Base-by-base conservation (phyloP, 2,329 filamentous ascomycete species). In the Cordyceps cateniannulata region DNA sequence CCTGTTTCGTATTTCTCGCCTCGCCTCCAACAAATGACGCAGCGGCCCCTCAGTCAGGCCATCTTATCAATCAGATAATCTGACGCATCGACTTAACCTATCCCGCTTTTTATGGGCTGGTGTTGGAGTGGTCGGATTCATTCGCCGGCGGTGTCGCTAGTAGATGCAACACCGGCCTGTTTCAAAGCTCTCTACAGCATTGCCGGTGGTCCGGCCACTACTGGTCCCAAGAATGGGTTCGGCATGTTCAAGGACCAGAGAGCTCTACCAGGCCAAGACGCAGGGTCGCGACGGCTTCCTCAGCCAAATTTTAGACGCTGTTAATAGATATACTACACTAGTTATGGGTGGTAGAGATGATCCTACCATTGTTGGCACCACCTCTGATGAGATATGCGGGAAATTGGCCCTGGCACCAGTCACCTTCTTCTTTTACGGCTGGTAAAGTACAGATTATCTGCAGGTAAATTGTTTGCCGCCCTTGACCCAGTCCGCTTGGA, bases 301-400 rank as follows among this genome's bases (percentile, higher is more conserved):
- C 25, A 79, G 79, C 66, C 79, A 77, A 35, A 80, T 82, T 66
- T 73, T 79, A 47, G 79, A 82, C 60, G 80, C 79, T 40, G 73
- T 83, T 40, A 80, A 82, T 64, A 80, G 78, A 5, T 77, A 52
- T 84, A 83, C 69, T 83, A 82, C 71, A 1, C 81, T 14, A 27
- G 73, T n/a, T n/a, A n/a, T n/a, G 59, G n/a, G 14, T 16, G n/a
- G 18, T 20, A 81, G 81, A 16, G 75, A 83, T 63, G 70, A 64
- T 70, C 74, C 3, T 68, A 72, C 70, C 14, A 64, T 18, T 76
- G 72, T 12, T 80, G 81, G 10, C 83, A 82, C 69, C 76, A 77
- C 60, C 78, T 79, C 14, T 66, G 71, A 62, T 68, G 74, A 5
- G 69, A 69, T 38, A 59, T 75, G 70, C 64, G 67, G 66, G 35